phyloP scores from a whole-genome alignment of 768 basidiomycete genomes.

The Tricholoma flavovirens region DNA sequence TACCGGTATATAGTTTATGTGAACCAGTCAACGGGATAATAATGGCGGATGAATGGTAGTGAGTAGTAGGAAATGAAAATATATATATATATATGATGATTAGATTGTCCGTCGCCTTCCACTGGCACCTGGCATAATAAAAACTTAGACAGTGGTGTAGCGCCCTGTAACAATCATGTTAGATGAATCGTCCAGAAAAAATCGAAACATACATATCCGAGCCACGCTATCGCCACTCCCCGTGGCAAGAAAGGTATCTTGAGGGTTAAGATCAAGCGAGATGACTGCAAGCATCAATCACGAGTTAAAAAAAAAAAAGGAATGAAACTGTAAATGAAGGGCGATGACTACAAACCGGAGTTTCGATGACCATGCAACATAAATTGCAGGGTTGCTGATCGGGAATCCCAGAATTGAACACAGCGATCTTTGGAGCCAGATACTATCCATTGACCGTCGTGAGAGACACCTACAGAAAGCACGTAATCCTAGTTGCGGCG shows the following conservation, averaged over 20 bases:
- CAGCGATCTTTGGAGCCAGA: slow-evolving; percentile 94
- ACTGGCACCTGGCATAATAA: neutral
- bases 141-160: slow-evolving; percentile 3
- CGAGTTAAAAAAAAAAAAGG: no score
- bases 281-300: slow-evolving; percentile 32
- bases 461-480: slow-evolving; percentile 61
- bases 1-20: no score
- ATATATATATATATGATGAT: no score
- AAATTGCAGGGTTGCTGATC: slow-evolving; percentile 73
- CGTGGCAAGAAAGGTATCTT: slow-evolving; percentile 41
- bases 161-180: slow-evolving; percentile 5
- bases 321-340: neutral
- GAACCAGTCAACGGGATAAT: neutral
- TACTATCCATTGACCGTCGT: slow-evolving; percentile 91
- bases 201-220: slow-evolving; percentile 47
- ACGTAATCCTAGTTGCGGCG: slow-evolving; percentile 47
- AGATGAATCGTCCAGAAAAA: neutral
- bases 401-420: slow-evolving; percentile 90
- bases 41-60: no score
- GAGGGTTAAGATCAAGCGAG: slow-evolving; percentile 43
- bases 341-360: slow-evolving; percentile 40
- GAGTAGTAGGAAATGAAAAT: no score
- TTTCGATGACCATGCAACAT: slow-evolving; percentile 80
- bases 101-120: no score
- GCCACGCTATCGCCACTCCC: slow-evolving; percentile 52